These are phyloP conservation scores for Neurospora sp. DNA, from an alignment of 495 filamentous ascomycete species.

Conservation along the genomic window DNA sequence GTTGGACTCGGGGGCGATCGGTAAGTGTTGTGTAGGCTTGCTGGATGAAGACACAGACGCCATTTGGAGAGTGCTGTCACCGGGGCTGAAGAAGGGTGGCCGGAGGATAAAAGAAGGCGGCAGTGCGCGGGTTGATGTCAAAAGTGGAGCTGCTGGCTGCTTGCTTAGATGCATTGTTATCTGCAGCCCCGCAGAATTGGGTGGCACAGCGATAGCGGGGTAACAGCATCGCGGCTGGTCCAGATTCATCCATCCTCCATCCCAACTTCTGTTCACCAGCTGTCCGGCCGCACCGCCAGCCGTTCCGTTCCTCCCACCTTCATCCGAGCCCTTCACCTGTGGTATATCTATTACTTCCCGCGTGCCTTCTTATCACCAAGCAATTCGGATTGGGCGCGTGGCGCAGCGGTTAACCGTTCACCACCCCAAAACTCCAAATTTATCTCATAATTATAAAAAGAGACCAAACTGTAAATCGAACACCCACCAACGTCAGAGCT, in stretches of 20 bases:
- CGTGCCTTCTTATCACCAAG: too few species aligned
- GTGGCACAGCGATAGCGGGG: not conserved
- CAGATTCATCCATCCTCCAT: not conserved
- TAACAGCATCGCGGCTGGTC: not conserved
- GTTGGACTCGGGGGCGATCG: not conserved
- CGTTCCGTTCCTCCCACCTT: too few species aligned
- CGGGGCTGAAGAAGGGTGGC: not conserved
- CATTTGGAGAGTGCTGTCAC: not conserved
- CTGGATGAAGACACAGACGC: rapidly evolving
- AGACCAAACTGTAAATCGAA: not conserved
- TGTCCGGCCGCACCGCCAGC: too few species aligned
- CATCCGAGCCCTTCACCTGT: too few species aligned
- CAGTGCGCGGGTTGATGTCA: not conserved
- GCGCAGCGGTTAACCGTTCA: too few species aligned
- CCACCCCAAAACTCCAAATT: not conserved
- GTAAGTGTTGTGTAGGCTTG: not conserved
- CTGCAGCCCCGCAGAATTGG: not conserved
- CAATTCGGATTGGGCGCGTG: not conserved
- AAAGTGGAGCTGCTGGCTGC: not conserved
- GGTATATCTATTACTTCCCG: too few species aligned
- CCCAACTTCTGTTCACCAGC: not conserved
- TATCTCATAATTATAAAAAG: not conserved
- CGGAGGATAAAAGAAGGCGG: not conserved
- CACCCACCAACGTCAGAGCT: not conserved
- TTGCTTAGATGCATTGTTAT: not conserved